Evolutionary conservation across 2,329 filamentous ascomycete species (phyloP).

Genomic region (Boeremia lycopersici): DNA sequence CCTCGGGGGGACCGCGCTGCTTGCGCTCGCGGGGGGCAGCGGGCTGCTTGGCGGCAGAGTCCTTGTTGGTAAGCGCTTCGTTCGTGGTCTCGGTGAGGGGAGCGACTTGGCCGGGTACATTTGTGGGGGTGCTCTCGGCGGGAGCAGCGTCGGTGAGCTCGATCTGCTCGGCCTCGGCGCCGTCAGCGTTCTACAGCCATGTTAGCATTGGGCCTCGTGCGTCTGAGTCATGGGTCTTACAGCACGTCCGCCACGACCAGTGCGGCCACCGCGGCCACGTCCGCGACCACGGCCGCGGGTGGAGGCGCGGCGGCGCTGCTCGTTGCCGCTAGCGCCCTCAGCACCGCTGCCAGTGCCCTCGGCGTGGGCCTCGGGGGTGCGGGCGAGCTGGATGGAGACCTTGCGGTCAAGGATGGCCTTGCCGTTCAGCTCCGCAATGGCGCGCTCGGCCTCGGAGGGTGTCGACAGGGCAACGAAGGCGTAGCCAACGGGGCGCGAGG

Average conservation of each 20-base stretch:
- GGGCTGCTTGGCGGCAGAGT: slow-evolving; percentile 54
- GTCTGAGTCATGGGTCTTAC: slow-evolving; percentile 57
- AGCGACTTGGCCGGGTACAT: slow-evolving; percentile 58
- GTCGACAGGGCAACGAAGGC: slow-evolving; percentile 98
- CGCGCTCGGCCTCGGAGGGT: slow-evolving; percentile 90
- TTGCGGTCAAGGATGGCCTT: slow-evolving; percentile 98
- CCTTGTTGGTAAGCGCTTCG: slow-evolving; percentile 59
- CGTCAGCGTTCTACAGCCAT: slow-evolving; percentile 50
- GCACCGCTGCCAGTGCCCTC: slow-evolving; percentile 74
- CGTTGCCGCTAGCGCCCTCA: slow-evolving; percentile 74
- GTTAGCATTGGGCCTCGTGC: not conserved
- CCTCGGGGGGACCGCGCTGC: slow-evolving; percentile 94
- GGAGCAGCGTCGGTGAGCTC: slow-evolving; percentile 56
- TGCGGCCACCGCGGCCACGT: slow-evolving; percentile 65
- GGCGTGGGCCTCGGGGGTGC: slow-evolving; percentile 87
- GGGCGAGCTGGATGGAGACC: slow-evolving; percentile 97
- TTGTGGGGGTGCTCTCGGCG: slow-evolving; percentile 51
- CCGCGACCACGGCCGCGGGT: slow-evolving; percentile 63
- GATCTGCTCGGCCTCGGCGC: slow-evolving; percentile 51
- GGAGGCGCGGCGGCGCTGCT: slow-evolving; percentile 62
- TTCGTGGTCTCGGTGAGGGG: slow-evolving; percentile 60
- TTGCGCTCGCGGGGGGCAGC: slow-evolving; percentile 61
- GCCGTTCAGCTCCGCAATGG: slow-evolving; percentile 92
- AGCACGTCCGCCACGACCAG: slow-evolving; percentile 67
- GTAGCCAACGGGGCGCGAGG: slow-evolving; percentile 96